Percentiles rank a stretch among this genome's conserved stretches.
These are phyloP conservation scores for Uronychia setigera DNA, from an alignment of 73 alveolate species.

Conservation along the genomic window DNA sequence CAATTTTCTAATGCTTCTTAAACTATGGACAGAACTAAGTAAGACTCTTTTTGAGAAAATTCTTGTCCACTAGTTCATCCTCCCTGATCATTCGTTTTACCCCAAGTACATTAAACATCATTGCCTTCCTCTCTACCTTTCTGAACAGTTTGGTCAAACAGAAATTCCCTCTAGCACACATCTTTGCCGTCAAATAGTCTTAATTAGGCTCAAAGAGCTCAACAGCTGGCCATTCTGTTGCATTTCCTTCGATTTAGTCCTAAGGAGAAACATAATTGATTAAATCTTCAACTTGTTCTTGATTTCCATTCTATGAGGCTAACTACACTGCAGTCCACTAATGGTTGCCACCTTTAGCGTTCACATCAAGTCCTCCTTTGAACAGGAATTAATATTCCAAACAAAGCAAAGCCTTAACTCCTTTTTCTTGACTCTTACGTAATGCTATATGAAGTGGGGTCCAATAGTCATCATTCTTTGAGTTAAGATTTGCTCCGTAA, in stretches of 20 bases:
- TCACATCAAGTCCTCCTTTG: conserved; percentile 76
- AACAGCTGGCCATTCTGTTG: neutral
- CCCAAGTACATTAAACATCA: neutral
- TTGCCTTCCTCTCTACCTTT: neutral
- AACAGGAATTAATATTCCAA: conserved; percentile 31
- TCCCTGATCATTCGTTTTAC: neutral
- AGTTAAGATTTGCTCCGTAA: conserved; percentile 73
- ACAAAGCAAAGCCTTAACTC: conserved; percentile 67
- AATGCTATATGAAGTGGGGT: conserved; percentile 91
- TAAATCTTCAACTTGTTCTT: conserved; percentile 77
- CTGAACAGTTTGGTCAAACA: neutral
- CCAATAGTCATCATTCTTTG: conserved; percentile 78
- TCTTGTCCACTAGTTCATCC: neutral
- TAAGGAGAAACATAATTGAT: conserved; percentile 5
- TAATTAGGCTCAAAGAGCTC: neutral
- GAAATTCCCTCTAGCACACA: conserved; percentile 1
- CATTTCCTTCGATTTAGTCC: neutral
- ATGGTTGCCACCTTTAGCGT: conserved; percentile 85
- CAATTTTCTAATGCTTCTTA: neutral
- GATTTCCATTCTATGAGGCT: conserved; percentile 79
- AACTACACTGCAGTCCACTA: conserved; percentile 89
- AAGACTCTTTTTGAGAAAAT: neutral
- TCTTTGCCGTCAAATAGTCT: neutral
- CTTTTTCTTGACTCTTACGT: conserved; percentile 74
- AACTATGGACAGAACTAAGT: neutral